Evolutionary conservation across 2,329 filamentous ascomycete species (phyloP), one percentile per base, ranked within the genome.

Genomic region (Thelonectria rubi): DNA sequence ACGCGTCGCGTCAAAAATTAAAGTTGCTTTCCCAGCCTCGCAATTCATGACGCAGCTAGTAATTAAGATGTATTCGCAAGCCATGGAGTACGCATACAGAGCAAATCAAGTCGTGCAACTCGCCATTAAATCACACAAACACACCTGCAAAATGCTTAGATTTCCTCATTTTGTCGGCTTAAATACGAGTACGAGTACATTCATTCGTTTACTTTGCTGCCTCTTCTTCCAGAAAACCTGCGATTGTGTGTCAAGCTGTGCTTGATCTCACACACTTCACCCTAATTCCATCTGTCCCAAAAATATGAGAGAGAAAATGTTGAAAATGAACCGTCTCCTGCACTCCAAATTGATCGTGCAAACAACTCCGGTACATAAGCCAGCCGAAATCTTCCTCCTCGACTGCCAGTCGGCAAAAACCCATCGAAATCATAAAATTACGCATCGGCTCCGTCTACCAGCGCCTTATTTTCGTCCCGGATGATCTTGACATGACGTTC

Each of bases 401-500:
- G 15, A 2, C 34, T 15, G 15, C 34, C 34, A 37, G n/a, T 43
- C 17, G 40, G n/a, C 26, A 43, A 43, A 37, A 37, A 3, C 34
- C 3, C 7, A 37, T 5, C 15, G 34, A 15, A 15, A 14, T 15
- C 34, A 15, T 34, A 3, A 30, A 34, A 34, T 37, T 37, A 37
- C 7, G 34, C 34, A 37, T 37, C 34, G 11, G 34, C 12, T 7
- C 58, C 68, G 8, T 72, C 72, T 3, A 47, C 55, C 21, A 62
- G 34, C 6, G 64, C 55, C 59, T 65, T 72, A 34, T 70, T 71
- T 45, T 77, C 76, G 20, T 76, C 72, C 68, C 79, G 79, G 50
- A 85, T 78, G 52, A 86, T 84, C 56, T 82, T 82, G 32, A 88
- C 82, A 60, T 87, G 84, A 11, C 79, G 80, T 69, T 88, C 85